Evolutionary conservation across 164 flowering plant species (phyloP), one percentile per base, ranked within the genome.

Genomic region (Piper longum): DNA sequence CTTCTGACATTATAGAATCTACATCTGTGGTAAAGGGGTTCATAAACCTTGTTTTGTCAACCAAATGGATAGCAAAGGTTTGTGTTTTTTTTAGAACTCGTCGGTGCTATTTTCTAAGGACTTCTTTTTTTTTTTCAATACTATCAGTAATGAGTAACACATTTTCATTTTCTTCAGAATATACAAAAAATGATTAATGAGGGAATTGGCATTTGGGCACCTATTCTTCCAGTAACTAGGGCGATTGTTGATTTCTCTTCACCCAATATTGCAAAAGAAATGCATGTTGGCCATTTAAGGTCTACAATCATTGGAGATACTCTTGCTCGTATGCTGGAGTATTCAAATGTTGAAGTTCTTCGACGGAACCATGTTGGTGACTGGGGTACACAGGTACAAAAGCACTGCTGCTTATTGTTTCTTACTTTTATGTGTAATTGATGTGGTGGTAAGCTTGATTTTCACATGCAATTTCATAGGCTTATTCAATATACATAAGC

Each of bases 281-380:
- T 93, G 99, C 99, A 93, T 72, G 99, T 93, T 54, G 99, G 99
- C 14, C 97, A 93, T 73, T 74, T 93, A 59, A 78, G 99, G 68
- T 93, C 99, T 48, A 90, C 99, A 8, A 93, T 93, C 36, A 90
- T 90, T 76, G 99, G 97, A 43, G 97, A 93, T 67, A 81, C 96
- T 16, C 69, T 93, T 56, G 89, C 99, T 18, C 89, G 89, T 59
- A 87, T 91, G 97, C 79, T 93, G 41, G 99, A 93, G 71, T 93
- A 75, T 69, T 90, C 95, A 57, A 83, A 89, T 60, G 97, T 88
- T 63, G 88, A 88, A 45, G 96, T 93, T 71, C 88, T 93, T 54
- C 81, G 96, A 5, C 67, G 99, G 62, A 93, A 93, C 72, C 97
- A 93, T 81, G 97, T 93, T 69, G 99, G 99, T 56, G 99, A 93